Evolutionary conservation across 2,329 filamentous ascomycete species (phyloP).

Genomic region (Verticillium nubilum): DNA sequence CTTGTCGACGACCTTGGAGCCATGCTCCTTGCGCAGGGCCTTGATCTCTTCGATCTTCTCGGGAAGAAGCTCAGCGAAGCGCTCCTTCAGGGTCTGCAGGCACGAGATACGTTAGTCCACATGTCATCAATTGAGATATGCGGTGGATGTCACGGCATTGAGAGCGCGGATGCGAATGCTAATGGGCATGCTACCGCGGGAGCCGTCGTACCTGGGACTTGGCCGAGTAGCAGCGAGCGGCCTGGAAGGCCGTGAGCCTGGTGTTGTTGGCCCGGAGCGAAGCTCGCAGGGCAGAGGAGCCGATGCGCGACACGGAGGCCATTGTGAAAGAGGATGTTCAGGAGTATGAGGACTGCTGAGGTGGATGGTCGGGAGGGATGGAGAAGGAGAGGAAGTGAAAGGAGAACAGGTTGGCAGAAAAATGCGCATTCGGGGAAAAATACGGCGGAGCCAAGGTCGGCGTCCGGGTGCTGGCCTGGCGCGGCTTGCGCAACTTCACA

Average conservation of each 20-base stretch:
- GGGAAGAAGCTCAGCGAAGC: constrained; percentile 91
- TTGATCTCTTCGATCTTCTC: constrained; percentile 99
- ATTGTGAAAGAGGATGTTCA: constrained; percentile 46
- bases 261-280: constrained; percentile 63
- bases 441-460: constrained; percentile 10
- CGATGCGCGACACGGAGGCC: constrained; percentile 78
- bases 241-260: constrained; percentile 70
- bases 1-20: constrained; percentile 92
- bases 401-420: constrained; percentile 17
- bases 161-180: constrained; percentile 6
- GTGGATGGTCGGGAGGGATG: constrained; percentile 16
- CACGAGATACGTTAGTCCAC: background rate
- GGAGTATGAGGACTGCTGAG: constrained; percentile 13
- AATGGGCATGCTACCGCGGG: background rate
- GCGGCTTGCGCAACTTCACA: background rate
- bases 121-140: background rate
- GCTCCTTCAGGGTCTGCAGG: constrained; percentile 87
- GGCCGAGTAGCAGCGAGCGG: constrained; percentile 84
- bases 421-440: constrained; percentile 15
- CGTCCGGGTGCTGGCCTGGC: background rate
- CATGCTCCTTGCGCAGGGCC: constrained; percentile 93
- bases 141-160: constrained; percentile 8
- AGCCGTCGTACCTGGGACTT: constrained; percentile 70
- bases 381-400: constrained; percentile 19
- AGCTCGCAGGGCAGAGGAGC: constrained; percentile 76